phyloP scores from a whole-genome alignment of 164 flowering plant species.

The Santalum album region DNA sequence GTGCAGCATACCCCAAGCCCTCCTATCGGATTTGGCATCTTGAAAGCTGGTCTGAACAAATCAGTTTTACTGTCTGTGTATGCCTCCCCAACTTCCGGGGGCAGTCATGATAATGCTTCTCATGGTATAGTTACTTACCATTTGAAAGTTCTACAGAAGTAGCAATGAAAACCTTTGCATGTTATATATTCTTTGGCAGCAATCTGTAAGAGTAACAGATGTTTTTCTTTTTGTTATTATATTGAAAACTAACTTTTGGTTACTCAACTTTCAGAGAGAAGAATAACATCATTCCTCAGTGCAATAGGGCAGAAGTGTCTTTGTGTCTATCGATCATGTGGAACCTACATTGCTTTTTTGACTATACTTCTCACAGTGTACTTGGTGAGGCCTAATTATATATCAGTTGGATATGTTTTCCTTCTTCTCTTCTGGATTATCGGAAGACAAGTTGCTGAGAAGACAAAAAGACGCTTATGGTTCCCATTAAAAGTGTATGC shows the following conservation, averaged over 20 bases:
- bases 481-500: conserved; percentile 3
- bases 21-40: conserved; percentile 2
- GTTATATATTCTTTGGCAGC: neutral
- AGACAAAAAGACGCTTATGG: conserved; percentile 7
- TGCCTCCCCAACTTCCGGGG: neutral
- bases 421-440: conserved; percentile 5
- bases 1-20: conserved; percentile 5
- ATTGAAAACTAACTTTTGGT: neutral
- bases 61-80: conserved; percentile 2
- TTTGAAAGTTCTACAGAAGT: neutral
- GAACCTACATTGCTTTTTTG: conserved; percentile 4
- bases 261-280: neutral
- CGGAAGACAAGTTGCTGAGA: conserved; percentile 6
- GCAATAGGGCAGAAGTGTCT: conserved; percentile 2
- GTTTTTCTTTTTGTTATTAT: neutral
- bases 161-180: neutral
- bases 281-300: conserved; percentile 2
- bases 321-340: neutral
- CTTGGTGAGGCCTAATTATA: conserved; percentile 3
- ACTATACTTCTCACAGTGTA: conserved; percentile 4
- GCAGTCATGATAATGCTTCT: neutral
- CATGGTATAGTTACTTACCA: neutral
- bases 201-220: no score
- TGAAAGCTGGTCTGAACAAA: conserved; percentile 7
- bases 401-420: conserved; percentile 3